A percentile compares a stretch with the other conserved stretches of the same genome.
These are phyloP conservation scores for Linum usitatissimum DNA, from an alignment of 345 rosid genomes.

Conservation along the genomic window DNA sequence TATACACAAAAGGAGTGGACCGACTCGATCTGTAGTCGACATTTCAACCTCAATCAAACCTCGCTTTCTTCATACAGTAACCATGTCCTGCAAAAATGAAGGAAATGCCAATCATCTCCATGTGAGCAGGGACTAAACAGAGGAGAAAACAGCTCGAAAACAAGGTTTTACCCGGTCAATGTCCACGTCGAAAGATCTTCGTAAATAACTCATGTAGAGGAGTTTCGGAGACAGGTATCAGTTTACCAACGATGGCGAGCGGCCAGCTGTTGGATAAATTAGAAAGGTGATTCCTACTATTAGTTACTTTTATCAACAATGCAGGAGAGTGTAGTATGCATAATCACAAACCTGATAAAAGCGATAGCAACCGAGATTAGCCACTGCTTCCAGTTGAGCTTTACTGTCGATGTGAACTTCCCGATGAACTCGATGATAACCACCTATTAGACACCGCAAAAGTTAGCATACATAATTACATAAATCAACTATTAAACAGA, in stretches of 20 bases:
- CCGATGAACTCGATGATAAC: slow-evolving; percentile 60
- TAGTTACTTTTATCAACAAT: neutral
- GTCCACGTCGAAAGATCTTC: neutral
- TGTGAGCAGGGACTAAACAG: neutral
- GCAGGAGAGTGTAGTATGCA: neutral
- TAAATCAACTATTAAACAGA: neutral
- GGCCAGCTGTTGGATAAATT: slow-evolving; percentile 20
- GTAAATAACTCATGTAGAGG: slow-evolving; percentile 21
- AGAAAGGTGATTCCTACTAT: neutral
- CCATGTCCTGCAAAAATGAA: too few species aligned
- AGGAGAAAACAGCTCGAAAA: neutral
- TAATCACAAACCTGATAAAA: slow-evolving; percentile 12
- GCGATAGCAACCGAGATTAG: slow-evolving; percentile 16
- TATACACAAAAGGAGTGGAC: too few species aligned
- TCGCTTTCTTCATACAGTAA: too few species aligned
- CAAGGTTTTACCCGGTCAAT: neutral
- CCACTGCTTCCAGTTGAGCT: slow-evolving; percentile 45
- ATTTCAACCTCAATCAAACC: too few species aligned
- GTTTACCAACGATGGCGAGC: slow-evolving; percentile 18
- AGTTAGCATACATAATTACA: neutral
- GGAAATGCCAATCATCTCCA: too few species aligned
- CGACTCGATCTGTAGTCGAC: too few species aligned
- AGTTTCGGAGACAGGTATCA: slow-evolving; percentile 21
- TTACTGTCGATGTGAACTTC: slow-evolving; percentile 55
- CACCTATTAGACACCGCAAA: slow-evolving; percentile 6